Conservation (phyloP, 2,329 filamentous ascomycete species). For the Botrytis paeoniae region DNA sequence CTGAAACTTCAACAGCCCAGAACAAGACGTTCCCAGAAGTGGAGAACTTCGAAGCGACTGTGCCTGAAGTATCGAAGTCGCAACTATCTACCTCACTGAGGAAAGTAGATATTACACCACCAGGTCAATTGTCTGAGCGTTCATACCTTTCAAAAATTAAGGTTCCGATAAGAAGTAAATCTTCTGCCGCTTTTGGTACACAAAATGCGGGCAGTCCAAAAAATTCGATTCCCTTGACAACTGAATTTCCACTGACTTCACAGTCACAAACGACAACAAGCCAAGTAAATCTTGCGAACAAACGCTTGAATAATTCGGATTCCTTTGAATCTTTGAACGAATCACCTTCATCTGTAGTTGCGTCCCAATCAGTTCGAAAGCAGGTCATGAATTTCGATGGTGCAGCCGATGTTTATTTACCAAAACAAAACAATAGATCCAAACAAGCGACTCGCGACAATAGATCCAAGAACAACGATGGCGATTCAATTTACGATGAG, state of each 20-base stretch:
- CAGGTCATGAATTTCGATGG: conserved; percentile 11
- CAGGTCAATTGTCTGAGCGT: conserved; percentile 8
- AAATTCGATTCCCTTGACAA: conserved; percentile 2
- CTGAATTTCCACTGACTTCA: neutral
- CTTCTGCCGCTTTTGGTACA: neutral
- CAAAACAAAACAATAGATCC: neutral
- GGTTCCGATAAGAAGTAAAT: neutral
- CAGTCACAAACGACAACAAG: neutral
- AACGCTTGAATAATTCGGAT: neutral
- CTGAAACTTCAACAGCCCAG: neutral
- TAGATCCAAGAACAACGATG: neutral
- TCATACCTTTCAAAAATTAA: neutral
- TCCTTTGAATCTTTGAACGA: neutral
- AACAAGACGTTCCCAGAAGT: neutral
- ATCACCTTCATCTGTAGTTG: neutral
- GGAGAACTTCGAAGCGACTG: neutral
- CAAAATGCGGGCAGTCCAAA: neutral
- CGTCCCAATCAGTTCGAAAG: neutral
- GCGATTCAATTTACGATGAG: neutral
- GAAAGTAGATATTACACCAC: neutral
- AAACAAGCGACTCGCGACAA: conserved; percentile 13
- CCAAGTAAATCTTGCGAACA: neutral
- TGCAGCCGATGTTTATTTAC: conserved; percentile 14
- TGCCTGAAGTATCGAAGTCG: neutral
- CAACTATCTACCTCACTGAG: neutral